phyloP scores from a whole-genome alignment of 257 asterid genomes.

The Solanum stenotomum region DNA sequence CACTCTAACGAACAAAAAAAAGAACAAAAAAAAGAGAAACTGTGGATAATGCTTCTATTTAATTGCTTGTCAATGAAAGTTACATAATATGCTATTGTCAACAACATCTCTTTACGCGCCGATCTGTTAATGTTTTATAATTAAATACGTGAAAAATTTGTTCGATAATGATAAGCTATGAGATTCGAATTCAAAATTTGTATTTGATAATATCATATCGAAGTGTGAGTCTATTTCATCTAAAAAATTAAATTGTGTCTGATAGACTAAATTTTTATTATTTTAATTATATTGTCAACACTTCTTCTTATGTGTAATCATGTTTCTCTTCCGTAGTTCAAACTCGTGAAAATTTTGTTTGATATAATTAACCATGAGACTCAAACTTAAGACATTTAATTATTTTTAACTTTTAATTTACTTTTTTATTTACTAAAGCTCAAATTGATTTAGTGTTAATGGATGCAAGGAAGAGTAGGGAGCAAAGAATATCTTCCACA shows the following conservation, averaged over 20 bases:
- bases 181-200: not conserved
- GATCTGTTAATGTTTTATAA: no score
- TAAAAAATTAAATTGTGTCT: not conserved
- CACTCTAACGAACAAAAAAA: no score
- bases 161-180: not conserved
- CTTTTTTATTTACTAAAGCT: not conserved
- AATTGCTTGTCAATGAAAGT: no score
- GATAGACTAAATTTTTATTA: not conserved
- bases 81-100: not conserved
- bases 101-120: no score
- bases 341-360: no score
- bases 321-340: no score
- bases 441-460: not conserved
- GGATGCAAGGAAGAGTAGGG: not conserved
- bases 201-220: no score
- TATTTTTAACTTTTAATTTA: not conserved
- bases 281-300: not conserved
- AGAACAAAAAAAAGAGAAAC: no score
- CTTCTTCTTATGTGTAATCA: accelerated
- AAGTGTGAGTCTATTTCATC: not conserved
- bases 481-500: no score
- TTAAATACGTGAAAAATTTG: not conserved
- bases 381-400: not conserved
- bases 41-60: not conserved
- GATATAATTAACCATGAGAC: no score